Base-by-base conservation (phyloP, 495 filamentous ascomycete genomes). In the Platismatia glauca region DNA sequence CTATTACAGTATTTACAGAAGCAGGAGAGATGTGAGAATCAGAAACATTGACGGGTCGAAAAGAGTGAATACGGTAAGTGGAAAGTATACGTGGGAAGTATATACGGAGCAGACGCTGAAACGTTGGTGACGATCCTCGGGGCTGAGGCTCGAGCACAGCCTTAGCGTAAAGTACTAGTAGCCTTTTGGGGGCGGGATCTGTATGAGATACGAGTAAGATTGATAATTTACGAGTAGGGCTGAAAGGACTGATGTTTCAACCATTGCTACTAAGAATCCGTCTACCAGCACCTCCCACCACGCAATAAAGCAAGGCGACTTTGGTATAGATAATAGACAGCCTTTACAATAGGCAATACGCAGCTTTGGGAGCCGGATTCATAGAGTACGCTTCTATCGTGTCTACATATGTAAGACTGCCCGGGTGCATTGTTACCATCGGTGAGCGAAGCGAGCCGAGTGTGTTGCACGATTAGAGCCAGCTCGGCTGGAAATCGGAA, bases 1-100 rank as follows among this genome's bases (percentile, higher is more conserved):
- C n/a, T n/a, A n/a, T n/a, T n/a, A n/a, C n/a, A n/a, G 22, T 63
- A 58, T 50, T 3, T 52, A 63, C 33, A 63, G 2, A 50, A 41
- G 6, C 34, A 58, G 39, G 55, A 5, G 33, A 56, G 16, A 15
- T n/a, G 7, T 56, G 3, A 35, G 4, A 5, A 35, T n/a, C n/a
- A n/a, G 52, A 37, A 57, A 20, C 33, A 57, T 7, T n/a, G 55
- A 31, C 24, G 12, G 5, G 24, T 29, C 6, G 7, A 52, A 53
- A 7, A 16, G 12, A 29, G 29, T 16, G 16, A 33, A 33, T 20
- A 9, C 12, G 24, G 16, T 9, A 33, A 33, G 3, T 20, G 44
- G 2, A 53, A 34, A 12, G 3, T 16, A 53, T 20, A 31, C 5
- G 29, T n/a, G n/a, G n/a, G n/a, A n/a, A 44, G 8, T n/a, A 44